Percentiles rank a stretch among this genome's conserved stretches.
These are phyloP conservation scores for Rusavskia elegans DNA, from an alignment of 495 filamentous ascomycete genomes.

Conservation along the genomic window DNA sequence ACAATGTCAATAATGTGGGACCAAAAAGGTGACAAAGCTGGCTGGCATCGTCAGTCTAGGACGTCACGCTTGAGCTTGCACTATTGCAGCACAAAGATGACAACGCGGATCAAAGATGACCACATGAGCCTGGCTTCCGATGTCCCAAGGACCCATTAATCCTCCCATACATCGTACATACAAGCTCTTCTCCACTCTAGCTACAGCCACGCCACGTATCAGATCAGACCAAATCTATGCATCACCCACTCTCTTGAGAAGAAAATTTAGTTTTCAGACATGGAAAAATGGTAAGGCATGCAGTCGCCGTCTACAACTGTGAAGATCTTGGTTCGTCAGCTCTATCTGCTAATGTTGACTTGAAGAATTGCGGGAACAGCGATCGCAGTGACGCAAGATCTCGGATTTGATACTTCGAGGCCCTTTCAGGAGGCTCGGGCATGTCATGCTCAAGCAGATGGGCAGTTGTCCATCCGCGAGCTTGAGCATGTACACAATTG, in stretches of 20 bases:
- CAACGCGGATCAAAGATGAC: background rate
- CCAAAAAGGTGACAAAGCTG: background rate
- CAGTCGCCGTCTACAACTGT: too few relatives aligned
- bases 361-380: slow-evolving; percentile 69
- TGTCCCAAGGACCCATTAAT: too few relatives aligned
- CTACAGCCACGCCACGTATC: too few relatives aligned
- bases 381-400: slow-evolving; percentile 55
- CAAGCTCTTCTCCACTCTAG: too few relatives aligned
- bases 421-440: slow-evolving; percentile 37
- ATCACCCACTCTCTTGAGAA: too few relatives aligned
- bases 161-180: too few relatives aligned
- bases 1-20: slow-evolving; percentile 1
- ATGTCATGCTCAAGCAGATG: slow-evolving; percentile 68
- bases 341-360: slow-evolving; percentile 5
- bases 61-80: background rate
- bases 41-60: background rate
- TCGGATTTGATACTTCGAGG: slow-evolving; percentile 52
- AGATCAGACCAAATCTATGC: too few relatives aligned
- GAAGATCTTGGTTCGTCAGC: too few relatives aligned
- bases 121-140: background rate
- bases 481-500: slow-evolving; percentile 56
- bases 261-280: too few relatives aligned
- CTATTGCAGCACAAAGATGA: too few relatives aligned
- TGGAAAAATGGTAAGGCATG: too few relatives aligned
- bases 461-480: slow-evolving; percentile 61